phyloP scores from a whole-genome alignment of 148 eudicot species.

The Silene uniflora region DNA sequence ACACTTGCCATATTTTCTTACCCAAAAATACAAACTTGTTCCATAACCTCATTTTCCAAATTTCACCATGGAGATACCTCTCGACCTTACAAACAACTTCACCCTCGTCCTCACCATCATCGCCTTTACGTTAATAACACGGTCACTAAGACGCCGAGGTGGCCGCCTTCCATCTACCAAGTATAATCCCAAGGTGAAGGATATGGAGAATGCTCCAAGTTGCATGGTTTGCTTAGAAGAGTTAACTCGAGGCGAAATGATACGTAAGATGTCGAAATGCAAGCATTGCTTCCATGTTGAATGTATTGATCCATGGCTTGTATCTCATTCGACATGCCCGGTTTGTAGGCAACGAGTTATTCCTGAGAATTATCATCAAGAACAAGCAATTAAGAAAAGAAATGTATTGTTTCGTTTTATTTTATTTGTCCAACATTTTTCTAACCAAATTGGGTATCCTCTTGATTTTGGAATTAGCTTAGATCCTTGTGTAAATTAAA shows the following conservation, averaged over 20 bases:
- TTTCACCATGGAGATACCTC: not conserved
- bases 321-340: constrained; percentile 35
- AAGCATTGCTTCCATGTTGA: constrained; percentile 38
- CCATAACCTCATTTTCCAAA: not conserved
- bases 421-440: constrained; percentile 23
- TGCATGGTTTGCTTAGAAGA: constrained; percentile 28
- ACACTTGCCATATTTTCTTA: not conserved
- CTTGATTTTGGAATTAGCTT: constrained; percentile 31
- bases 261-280: constrained; percentile 34
- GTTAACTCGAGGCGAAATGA: constrained; percentile 13
- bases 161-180: constrained; percentile 20
- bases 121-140: not conserved
- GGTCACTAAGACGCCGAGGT: not conserved
- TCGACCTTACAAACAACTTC: not conserved
- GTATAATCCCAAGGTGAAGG: not conserved
- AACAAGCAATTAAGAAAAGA: constrained; percentile 11
- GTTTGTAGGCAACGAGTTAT: constrained; percentile 33
- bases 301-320: constrained; percentile 41
- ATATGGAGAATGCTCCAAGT: constrained; percentile 4
- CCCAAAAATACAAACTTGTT: not conserved
- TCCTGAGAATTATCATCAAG: not conserved
- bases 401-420: constrained; percentile 12
- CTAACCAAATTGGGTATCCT: constrained; percentile 26
- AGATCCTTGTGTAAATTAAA: constrained; percentile 7
- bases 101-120: not conserved